Evolutionary conservation across 768 basidiomycete species (phyloP).

Genomic region (Podaxis carcinomalis): DNA sequence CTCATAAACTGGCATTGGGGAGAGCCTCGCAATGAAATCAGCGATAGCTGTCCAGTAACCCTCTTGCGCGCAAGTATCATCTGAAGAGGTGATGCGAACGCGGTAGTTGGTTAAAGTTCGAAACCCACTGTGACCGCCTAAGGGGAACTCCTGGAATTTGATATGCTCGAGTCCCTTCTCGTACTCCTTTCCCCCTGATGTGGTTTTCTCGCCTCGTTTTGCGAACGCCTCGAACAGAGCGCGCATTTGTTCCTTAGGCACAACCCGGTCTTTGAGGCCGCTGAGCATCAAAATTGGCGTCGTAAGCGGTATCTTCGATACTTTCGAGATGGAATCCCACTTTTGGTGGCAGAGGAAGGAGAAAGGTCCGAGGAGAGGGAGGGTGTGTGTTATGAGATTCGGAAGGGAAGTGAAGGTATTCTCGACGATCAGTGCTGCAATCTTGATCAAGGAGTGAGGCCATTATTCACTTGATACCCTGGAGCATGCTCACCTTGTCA

Average conservation of each 20-base stretch:
- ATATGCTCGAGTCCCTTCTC: conserved; percentile 50
- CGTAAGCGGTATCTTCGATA: conserved; percentile 54
- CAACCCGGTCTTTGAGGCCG: conserved; percentile 67
- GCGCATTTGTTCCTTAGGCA: conserved; percentile 74
- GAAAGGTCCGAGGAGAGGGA: conserved; percentile 71
- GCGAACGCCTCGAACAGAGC: conserved; percentile 64
- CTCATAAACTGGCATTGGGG: background rate
- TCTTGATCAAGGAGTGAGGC: conserved; percentile 33
- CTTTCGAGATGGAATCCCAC: conserved; percentile 76
- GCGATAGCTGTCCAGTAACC: conserved; percentile 52
- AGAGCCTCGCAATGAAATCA: conserved; percentile 38
- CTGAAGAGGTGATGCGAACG: conserved; percentile 21
- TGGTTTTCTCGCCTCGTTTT: conserved; percentile 45
- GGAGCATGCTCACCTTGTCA: conserved; percentile 41
- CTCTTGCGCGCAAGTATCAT: conserved; percentile 51
- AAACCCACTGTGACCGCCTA: conserved; percentile 50
- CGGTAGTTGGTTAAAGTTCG: background rate
- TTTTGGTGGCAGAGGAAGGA: conserved; percentile 82
- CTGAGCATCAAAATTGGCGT: conserved; percentile 82
- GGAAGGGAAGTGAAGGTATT: conserved; percentile 91
- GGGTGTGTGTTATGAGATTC: conserved; percentile 71
- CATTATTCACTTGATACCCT: background rate
- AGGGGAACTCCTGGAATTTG: conserved; percentile 51
- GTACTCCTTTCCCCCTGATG: conserved; percentile 30
- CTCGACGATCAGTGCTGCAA: conserved; percentile 80